Evolutionary conservation across 352 stramenopile genomes (phyloP).

Genomic region (Pythium aquatile): DNA sequence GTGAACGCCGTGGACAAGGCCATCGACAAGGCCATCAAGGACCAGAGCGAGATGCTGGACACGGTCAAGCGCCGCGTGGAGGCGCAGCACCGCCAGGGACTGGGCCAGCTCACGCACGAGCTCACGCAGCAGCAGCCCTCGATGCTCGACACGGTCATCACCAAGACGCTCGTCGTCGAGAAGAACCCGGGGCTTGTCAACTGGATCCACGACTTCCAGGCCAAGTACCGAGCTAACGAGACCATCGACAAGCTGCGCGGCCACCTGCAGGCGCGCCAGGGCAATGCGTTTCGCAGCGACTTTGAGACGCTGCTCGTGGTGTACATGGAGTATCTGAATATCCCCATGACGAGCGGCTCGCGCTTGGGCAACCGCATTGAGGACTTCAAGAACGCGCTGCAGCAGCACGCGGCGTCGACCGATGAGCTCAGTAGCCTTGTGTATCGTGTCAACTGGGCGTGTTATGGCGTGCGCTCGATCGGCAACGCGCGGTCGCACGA

Average conservation of each 20-base stretch:
- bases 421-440: slow-evolving; percentile 7
- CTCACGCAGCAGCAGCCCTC: slow-evolving; percentile 6
- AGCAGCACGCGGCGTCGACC: not conserved
- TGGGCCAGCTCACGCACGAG: slow-evolving; percentile 1
- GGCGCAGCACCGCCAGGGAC: slow-evolving; percentile 3
- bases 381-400: slow-evolving; percentile 14
- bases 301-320: slow-evolving; percentile 14
- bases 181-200: not conserved
- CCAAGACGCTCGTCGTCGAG: not conserved
- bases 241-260: slow-evolving; percentile 7
- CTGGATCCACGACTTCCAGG: slow-evolving; percentile 1
- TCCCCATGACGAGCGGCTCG: not conserved
- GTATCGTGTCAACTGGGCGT: slow-evolving; percentile 9
- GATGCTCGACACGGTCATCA: slow-evolving; percentile 12
- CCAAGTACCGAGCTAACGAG: slow-evolving; percentile 1
- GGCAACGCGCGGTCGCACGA: slow-evolving; percentile 17
- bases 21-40: slow-evolving; percentile 13
- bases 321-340: slow-evolving; percentile 22
- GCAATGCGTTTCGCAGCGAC: slow-evolving; percentile 15
- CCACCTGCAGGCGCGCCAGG: slow-evolving; percentile 11
- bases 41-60: slow-evolving; percentile 15
- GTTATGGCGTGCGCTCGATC: slow-evolving; percentile 16
- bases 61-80: slow-evolving; percentile 7
- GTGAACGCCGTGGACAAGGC: slow-evolving; percentile 13
- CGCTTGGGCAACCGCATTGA: slow-evolving; percentile 9